phyloP scores from a whole-genome alignment of 805 yeast species.

The Teunomyces funiuensis region DNA sequence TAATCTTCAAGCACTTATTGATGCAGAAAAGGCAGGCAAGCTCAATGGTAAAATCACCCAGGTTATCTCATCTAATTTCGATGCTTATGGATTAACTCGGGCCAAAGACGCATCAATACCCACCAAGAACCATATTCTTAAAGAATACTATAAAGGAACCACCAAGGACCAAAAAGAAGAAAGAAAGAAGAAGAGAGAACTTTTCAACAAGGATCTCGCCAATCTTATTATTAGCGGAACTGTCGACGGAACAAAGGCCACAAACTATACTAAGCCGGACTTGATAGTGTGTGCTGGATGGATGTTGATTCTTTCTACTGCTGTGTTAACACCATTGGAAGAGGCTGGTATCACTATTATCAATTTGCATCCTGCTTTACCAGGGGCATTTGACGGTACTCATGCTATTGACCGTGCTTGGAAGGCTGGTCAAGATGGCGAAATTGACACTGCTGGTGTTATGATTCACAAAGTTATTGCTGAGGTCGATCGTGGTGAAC shows the following conservation, averaged over 20 bases:
- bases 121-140: conserved; percentile 69
- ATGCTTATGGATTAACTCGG: conserved; percentile 85
- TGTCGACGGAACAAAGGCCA: conserved; percentile 28
- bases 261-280: conserved; percentile 59
- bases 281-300: conserved; percentile 97
- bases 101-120: conserved; percentile 71
- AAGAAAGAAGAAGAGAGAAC: conserved; percentile 61
- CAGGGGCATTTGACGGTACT: conserved; percentile 96
- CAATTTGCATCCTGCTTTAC: conserved; percentile 94
- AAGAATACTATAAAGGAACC: conserved; percentile 68
- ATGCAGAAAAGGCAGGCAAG: conserved; percentile 51
- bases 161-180: conserved; percentile 64
- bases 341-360: conserved; percentile 71
- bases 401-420: conserved; percentile 96
- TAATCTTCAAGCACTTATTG: conserved; percentile 92
- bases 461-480: conserved; percentile 98
- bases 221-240: conserved; percentile 55
- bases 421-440: conserved; percentile 89
- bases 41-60: conserved; percentile 58
- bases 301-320: conserved; percentile 88
- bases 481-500: conserved; percentile 92
- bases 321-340: conserved; percentile 66
- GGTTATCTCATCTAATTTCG: conserved; percentile 81
- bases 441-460: conserved; percentile 76
- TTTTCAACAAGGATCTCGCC: conserved; percentile 80